Conservation (phyloP, 306 rosid species). For the Hippophae rhamnoides region DNA sequence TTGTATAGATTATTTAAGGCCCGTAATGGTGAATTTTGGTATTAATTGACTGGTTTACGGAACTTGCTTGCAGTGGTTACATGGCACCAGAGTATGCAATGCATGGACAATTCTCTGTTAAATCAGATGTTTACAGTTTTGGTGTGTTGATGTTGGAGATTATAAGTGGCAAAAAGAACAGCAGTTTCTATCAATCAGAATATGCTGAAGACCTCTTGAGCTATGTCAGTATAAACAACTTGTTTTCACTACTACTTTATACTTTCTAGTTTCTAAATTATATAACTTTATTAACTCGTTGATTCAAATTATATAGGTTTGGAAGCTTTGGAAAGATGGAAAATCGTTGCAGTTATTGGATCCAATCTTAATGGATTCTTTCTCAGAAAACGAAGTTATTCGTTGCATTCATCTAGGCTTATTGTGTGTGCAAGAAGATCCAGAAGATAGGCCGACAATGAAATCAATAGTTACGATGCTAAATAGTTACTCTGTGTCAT, state of each 20-base stretch:
- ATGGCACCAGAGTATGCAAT: conserved; percentile 26
- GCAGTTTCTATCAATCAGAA: conserved; percentile 13
- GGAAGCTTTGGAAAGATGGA: conserved; percentile 33
- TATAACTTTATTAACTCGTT: too few relatives aligned
- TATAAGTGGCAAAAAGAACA: conserved; percentile 18
- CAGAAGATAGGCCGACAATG: conserved; percentile 40
- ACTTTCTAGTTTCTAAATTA: background rate
- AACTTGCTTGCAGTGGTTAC: background rate
- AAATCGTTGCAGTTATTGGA: conserved; percentile 23
- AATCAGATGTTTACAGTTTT: conserved; percentile 21
- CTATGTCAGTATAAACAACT: conserved; percentile 10
- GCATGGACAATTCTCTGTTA: conserved; percentile 12
- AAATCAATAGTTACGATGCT: conserved; percentile 36
- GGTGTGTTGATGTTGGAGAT: conserved; percentile 21
- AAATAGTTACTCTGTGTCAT: conserved; percentile 25
- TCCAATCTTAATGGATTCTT: conserved; percentile 15
- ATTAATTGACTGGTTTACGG: too few relatives aligned
- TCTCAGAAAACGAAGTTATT: conserved; percentile 19
- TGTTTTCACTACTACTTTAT: background rate
- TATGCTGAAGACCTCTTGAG: conserved; percentile 17
- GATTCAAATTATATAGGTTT: conserved; percentile 21
- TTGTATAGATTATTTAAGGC: too few relatives aligned
- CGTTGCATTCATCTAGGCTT: conserved; percentile 49
- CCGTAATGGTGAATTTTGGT: too few relatives aligned
- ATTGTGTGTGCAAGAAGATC: conserved; percentile 43